Conservation (phyloP, 1,284 basidiomycete genomes). For the Fomitopsis palustris region DNA sequence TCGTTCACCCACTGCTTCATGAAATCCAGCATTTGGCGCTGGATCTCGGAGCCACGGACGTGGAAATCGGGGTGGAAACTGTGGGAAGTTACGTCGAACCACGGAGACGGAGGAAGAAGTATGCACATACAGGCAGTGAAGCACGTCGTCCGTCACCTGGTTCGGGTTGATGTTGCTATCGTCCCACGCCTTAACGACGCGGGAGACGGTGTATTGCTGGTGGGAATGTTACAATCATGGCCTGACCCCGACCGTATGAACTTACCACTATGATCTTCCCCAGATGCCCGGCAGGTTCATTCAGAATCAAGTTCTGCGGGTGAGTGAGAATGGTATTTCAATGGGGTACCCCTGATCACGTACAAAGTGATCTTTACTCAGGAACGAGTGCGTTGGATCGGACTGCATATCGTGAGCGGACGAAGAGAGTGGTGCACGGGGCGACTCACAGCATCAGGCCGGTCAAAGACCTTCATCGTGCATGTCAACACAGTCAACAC, state of each 20-base stretch:
- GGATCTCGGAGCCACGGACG: conserved; percentile 64
- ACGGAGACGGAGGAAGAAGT: neutral
- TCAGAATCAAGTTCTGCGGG: conserved; percentile 63
- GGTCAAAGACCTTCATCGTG: conserved; percentile 62
- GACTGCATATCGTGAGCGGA: conserved; percentile 39
- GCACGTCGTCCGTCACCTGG: conserved; percentile 61
- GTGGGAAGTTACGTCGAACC: neutral
- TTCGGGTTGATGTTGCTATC: conserved; percentile 60
- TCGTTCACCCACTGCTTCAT: conserved; percentile 60
- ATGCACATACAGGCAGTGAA: conserved; percentile 63
- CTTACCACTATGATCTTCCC: conserved; percentile 67
- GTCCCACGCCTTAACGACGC: conserved; percentile 84
- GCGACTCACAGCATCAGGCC: conserved; percentile 61
- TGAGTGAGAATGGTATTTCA: neutral
- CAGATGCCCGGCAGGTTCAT: conserved; percentile 77
- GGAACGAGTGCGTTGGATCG: conserved; percentile 83
- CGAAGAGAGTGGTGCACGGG: too few species aligned
- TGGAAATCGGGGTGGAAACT: conserved; percentile 89
- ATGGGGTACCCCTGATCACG: conserved; percentile 22
- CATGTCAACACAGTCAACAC: too few species aligned
- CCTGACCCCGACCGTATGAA: conserved; percentile 10
- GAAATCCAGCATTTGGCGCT: conserved; percentile 73
- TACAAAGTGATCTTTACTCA: conserved; percentile 81
- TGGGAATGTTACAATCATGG: conserved; percentile 1
- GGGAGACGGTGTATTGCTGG: conserved; percentile 53